Base-by-base conservation (phyloP, 257 asterid genomes). In the Schizonepeta tenuifolia region DNA sequence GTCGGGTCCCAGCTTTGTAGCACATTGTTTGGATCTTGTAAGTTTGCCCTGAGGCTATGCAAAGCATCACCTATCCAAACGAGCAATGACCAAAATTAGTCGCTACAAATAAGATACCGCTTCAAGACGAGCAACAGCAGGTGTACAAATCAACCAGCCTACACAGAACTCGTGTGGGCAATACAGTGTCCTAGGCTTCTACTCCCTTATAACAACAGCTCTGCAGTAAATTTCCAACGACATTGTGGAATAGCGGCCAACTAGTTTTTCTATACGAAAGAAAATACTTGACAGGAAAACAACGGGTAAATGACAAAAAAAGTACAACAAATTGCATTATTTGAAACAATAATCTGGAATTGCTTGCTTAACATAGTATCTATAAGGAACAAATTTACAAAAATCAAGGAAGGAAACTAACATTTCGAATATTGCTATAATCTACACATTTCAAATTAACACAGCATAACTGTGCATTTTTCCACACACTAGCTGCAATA, bases 1-100 rank as follows among this genome's bases (percentile, higher is more conserved):
- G 99, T 95, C 24, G 99, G 98, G 71, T 95, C 99, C 99, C 99
- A 95, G 84, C 98, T 95, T 75, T 90, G 98, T 24, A 95, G 75
- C 71, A 92, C 99, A 77, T 87, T 95, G 86, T 90, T 88, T 6
- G 98, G 99, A 83, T 95, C 99, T 38, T 81, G 85, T 78, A 95
- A 86, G 84, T 84, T 95, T 54, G 90, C 73, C 80, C 97, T 80
- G 47, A 95, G 87, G 83, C 74, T 86, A 62, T 95, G 98, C 74
- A 95, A 80, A 40, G 98, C 98, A 89, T 95, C 99, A 78, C 99
- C 99, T 95, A 83, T 75, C 22, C 67, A 65, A 59, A 76, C 41
- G 74, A 11, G 64, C 77, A 79, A 55, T 2, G 4, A n/a, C 35
- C 61, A 65, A 28, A 66, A 54, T 43, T 75, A 77, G 67, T 54